Percentiles rank a stretch among this genome's conserved stretches.
phyloP scores from a whole-genome alignment of 169 alveolate genomes.

The Amoebophrya sp. region DNA sequence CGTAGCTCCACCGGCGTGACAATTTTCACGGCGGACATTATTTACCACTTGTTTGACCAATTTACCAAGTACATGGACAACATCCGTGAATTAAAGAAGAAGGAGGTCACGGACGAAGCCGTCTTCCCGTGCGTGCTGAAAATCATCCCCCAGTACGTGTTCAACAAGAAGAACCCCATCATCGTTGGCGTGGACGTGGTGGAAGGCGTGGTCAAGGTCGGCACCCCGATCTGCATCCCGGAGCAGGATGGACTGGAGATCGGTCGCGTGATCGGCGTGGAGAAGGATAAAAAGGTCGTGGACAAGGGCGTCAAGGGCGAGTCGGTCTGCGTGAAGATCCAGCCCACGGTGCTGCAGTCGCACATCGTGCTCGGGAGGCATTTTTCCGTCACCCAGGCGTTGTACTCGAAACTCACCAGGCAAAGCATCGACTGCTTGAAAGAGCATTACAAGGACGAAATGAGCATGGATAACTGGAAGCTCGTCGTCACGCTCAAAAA shows the following conservation, averaged over 20 bases:
- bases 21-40: conserved; percentile 94
- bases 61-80: conserved; percentile 86
- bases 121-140: conserved; percentile 93
- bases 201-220: conserved; percentile 52
- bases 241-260: conserved; percentile 63
- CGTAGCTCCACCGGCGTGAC: conserved; percentile 78
- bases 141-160: conserved; percentile 83
- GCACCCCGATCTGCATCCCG: conserved; percentile 58
- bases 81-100: conserved; percentile 76
- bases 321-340: conserved; percentile 69
- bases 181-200: conserved; percentile 71
- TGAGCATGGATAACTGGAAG: conserved; percentile 55
- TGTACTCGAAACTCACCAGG: conserved; percentile 51
- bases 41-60: conserved; percentile 95
- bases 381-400: conserved; percentile 56
- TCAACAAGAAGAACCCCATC: conserved; percentile 93
- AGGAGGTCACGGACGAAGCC: conserved; percentile 49
- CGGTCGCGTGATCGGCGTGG: conserved; percentile 92
- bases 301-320: conserved; percentile 83
- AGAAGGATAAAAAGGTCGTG: conserved; percentile 83
- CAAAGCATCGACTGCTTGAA: conserved; percentile 55
- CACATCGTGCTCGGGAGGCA: conserved; percentile 88
- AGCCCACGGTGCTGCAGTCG: conserved; percentile 49
- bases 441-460: conserved; percentile 56
- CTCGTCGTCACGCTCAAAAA: conserved; percentile 53